A percentile compares a stretch with the other conserved stretches of the same genome.
phyloP scores from a whole-genome alignment of 805 yeast genomes.

The Candida ascalaphidarum region DNA sequence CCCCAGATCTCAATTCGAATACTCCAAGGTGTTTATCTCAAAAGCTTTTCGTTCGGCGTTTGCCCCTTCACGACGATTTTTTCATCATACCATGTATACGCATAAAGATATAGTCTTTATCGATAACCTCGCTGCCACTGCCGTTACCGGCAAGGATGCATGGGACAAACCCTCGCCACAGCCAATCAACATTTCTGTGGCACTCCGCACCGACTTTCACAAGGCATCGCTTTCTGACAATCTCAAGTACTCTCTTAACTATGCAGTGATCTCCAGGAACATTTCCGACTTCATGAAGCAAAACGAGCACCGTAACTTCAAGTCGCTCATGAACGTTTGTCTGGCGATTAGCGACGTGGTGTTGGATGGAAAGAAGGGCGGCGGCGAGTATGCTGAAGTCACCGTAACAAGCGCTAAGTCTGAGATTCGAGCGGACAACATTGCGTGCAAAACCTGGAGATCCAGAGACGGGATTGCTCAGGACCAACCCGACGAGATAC shows the following conservation, averaged over 20 bases:
- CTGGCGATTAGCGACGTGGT: constrained; percentile 37
- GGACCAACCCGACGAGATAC: constrained; percentile 13
- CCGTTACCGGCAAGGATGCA: constrained; percentile 64
- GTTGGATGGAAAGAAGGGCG: constrained; percentile 33
- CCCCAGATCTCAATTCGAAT: too few relatives aligned
- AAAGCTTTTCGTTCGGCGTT: too few relatives aligned
- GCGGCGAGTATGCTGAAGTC: constrained; percentile 36
- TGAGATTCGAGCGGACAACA: constrained; percentile 48
- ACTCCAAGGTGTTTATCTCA: too few relatives aligned
- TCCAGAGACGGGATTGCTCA: constrained; percentile 8
- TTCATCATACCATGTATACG: too few relatives aligned
- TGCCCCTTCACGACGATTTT: too few relatives aligned
- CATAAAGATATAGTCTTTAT: constrained; percentile 36
- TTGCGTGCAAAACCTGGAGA: constrained; percentile 34
- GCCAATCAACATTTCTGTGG: constrained; percentile 52
- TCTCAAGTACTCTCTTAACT: constrained; percentile 72
- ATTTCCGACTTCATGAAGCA: constrained; percentile 44
- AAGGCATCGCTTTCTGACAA: constrained; percentile 79
- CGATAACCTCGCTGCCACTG: constrained; percentile 49
- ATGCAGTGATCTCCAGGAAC: constrained; percentile 72
- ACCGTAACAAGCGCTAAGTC: constrained; percentile 41
- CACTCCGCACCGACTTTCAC: constrained; percentile 57
- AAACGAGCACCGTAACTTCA: constrained; percentile 30
- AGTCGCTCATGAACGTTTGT: constrained; percentile 39
- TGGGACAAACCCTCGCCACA: constrained; percentile 66